These are phyloP conservation scores for Dryas drummondii DNA, from an alignment of 306 rosid genomes.

Conservation along the genomic window DNA sequence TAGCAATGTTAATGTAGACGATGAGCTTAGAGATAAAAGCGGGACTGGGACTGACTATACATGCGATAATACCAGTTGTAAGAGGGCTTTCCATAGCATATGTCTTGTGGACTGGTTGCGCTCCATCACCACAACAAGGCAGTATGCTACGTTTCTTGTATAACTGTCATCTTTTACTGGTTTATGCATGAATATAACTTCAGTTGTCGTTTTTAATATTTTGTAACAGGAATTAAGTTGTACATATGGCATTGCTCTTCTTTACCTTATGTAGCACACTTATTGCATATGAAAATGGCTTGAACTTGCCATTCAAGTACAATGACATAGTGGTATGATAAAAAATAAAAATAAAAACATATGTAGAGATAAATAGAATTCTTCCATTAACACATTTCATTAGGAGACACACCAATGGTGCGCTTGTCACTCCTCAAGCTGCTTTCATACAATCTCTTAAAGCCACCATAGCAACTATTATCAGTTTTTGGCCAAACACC, in stretches of 20 bases:
- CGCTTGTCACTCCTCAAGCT: background rate
- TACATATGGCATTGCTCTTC: background rate
- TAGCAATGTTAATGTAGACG: slow-evolving; percentile 23
- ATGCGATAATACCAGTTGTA: slow-evolving; percentile 31
- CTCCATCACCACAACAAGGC: slow-evolving; percentile 43
- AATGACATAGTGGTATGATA: background rate
- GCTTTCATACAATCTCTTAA: background rate
- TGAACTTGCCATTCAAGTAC: background rate
- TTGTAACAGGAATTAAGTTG: background rate
- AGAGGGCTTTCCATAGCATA: slow-evolving; percentile 35
- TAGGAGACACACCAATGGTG: background rate
- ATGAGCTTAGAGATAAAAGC: slow-evolving; percentile 39
- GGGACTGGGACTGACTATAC: slow-evolving; percentile 38
- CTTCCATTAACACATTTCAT: background rate
- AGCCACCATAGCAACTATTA: background rate
- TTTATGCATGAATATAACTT: background rate
- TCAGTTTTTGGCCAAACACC: too few species aligned
- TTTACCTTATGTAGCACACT: background rate
- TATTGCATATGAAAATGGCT: background rate
- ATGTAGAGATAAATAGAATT: background rate
- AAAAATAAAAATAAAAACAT: background rate
- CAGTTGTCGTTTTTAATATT: background rate
- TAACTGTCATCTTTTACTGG: background rate
- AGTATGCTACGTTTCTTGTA: slow-evolving; percentile 27
- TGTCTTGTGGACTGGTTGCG: slow-evolving; percentile 41